Evolutionary conservation across 257 asterid genomes (phyloP).

Genomic region (Pogostemon cablin): DNA sequence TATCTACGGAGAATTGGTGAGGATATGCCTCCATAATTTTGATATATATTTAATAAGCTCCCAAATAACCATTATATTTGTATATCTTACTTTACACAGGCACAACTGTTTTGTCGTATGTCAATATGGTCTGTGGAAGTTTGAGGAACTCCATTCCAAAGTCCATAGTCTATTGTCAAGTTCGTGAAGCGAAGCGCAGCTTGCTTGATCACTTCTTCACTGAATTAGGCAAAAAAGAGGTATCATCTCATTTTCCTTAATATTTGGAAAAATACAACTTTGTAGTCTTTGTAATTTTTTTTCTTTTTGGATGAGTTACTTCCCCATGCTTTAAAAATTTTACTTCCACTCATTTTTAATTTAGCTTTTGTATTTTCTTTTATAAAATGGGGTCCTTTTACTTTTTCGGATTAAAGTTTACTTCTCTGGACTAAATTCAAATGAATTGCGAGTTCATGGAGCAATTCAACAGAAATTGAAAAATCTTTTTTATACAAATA

Average conservation of each 20-base stretch:
- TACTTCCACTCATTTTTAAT: too few relatives aligned
- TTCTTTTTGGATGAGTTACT: too few relatives aligned
- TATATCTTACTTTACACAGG: slow-evolving; percentile 50
- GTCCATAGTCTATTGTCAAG: slow-evolving; percentile 96
- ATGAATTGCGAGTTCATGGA: neutral
- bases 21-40: slow-evolving; percentile 26
- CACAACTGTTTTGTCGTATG: slow-evolving; percentile 85
- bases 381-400: too few relatives aligned
- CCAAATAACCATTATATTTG: slow-evolving; percentile 7
- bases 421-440: neutral
- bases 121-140: slow-evolving; percentile 91
- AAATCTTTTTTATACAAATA: neutral
- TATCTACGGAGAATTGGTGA: slow-evolving; percentile 92
- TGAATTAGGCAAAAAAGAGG: slow-evolving; percentile 89
- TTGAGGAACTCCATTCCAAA: slow-evolving; percentile 94
- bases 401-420: neutral
- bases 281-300: too few relatives aligned
- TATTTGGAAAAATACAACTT: neutral
- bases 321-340: too few relatives aligned
- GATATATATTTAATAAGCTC: neutral
- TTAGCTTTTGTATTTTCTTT: too few relatives aligned
- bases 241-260: slow-evolving; percentile 27
- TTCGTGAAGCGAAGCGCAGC: slow-evolving; percentile 97
- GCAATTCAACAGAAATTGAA: neutral
- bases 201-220: slow-evolving; percentile 93